Evolutionary conservation across 306 rosid species (phyloP).

Genomic region (Morella rubra): DNA sequence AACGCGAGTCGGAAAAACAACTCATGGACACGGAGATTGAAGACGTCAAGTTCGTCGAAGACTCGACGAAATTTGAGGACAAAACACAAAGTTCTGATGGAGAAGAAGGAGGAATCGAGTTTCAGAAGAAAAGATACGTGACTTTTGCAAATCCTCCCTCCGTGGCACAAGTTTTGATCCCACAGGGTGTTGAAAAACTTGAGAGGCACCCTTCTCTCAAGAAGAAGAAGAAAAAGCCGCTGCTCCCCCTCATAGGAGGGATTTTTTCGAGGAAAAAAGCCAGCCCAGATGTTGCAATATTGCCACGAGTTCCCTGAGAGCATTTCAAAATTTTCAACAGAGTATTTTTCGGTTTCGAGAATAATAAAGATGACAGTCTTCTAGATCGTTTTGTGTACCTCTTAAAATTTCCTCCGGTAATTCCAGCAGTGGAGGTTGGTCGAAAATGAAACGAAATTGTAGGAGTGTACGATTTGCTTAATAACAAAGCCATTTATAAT

Average conservation of each 20-base stretch:
- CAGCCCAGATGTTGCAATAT: slow-evolving; percentile 28
- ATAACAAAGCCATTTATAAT: not conserved
- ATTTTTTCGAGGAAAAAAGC: slow-evolving; percentile 74
- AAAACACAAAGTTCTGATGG: slow-evolving; percentile 29
- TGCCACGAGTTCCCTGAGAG: slow-evolving; percentile 25
- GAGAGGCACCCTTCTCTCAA: slow-evolving; percentile 72
- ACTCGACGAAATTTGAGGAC: slow-evolving; percentile 36
- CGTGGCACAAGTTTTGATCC: slow-evolving; percentile 37
- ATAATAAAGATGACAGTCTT: slow-evolving; percentile 17
- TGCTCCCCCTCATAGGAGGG: slow-evolving; percentile 62
- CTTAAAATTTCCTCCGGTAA: slow-evolving; percentile 5
- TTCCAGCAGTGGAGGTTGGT: slow-evolving; percentile 8
- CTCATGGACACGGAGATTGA: slow-evolving; percentile 45
- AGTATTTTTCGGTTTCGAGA: slow-evolving; percentile 22
- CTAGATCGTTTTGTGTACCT: not conserved
- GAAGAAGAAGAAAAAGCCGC: slow-evolving; percentile 66
- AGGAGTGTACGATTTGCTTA: not conserved
- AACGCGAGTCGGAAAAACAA: slow-evolving; percentile 43
- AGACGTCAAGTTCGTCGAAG: slow-evolving; percentile 62
- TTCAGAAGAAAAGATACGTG: slow-evolving; percentile 87
- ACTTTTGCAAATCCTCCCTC: slow-evolving; percentile 82
- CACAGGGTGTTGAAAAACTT: slow-evolving; percentile 52
- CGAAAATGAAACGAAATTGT: slow-evolving; percentile 1
- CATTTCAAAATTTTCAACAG: not conserved
- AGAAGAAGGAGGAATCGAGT: slow-evolving; percentile 48